phyloP scores from a whole-genome alignment of 1,139 yeast species.

The Suhomyces kunorum region DNA sequence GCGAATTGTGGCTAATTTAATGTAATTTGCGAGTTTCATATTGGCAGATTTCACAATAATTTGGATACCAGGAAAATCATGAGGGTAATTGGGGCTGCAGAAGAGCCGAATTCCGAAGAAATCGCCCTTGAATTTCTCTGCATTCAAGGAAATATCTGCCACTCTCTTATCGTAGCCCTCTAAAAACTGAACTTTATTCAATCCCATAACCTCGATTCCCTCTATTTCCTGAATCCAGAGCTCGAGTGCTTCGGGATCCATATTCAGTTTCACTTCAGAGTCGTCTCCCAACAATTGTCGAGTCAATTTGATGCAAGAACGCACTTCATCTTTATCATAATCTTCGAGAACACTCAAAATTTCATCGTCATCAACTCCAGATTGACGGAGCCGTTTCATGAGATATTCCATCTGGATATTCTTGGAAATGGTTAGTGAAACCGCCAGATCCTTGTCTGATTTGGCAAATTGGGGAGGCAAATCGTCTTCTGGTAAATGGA shows the following conservation, averaged over 20 bases:
- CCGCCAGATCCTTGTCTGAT: slow-evolving; percentile 46
- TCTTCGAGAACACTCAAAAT: slow-evolving; percentile 50
- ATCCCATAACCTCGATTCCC: slow-evolving; percentile 58
- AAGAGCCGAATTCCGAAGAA: slow-evolving; percentile 52
- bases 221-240: slow-evolving; percentile 81
- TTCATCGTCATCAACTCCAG: slow-evolving; percentile 72
- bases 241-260: slow-evolving; percentile 27
- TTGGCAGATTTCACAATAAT: slow-evolving; percentile 49
- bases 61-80: slow-evolving; percentile 61
- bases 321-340: slow-evolving; percentile 47
- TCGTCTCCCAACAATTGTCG: slow-evolving; percentile 23
- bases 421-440: slow-evolving; percentile 51
- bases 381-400: slow-evolving; percentile 56
- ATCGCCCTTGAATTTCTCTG: slow-evolving; percentile 31
- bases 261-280: slow-evolving; percentile 14
- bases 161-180: slow-evolving; percentile 27
- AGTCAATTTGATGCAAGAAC: slow-evolving; percentile 55
- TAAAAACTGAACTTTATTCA: slow-evolving; percentile 24
- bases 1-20: slow-evolving; percentile 63
- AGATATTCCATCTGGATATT: slow-evolving; percentile 39
- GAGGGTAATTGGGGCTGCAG: slow-evolving; percentile 57
- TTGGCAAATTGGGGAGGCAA: slow-evolving; percentile 61
- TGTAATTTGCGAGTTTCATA: slow-evolving; percentile 67
- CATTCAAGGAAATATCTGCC: slow-evolving; percentile 34
- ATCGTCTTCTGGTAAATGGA: slow-evolving; percentile 93